Percentiles rank a stretch among this genome's conserved stretches.
These are phyloP conservation scores for Pseudozyma tsukubaensis DNA, from an alignment of 1,284 basidiomycete genomes.

Conservation along the genomic window DNA sequence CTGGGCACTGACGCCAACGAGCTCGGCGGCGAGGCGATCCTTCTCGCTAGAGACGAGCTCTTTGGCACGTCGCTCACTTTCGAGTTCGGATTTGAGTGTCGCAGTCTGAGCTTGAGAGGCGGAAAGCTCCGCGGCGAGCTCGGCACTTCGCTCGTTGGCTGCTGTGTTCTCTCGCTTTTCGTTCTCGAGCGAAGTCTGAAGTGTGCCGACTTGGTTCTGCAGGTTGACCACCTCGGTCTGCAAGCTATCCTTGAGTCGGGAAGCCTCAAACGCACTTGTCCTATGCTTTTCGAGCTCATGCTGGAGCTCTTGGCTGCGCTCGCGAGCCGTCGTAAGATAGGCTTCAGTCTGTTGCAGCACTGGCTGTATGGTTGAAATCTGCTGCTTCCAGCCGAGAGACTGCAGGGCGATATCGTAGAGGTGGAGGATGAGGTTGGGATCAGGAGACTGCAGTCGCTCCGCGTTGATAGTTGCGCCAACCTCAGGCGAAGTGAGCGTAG, in stretches of 20 bases:
- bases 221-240: constrained; percentile 39
- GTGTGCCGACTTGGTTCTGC: constrained; percentile 35
- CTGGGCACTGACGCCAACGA: constrained; percentile 47
- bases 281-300: constrained; percentile 28
- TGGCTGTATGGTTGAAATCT: constrained; percentile 13
- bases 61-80: constrained; percentile 45
- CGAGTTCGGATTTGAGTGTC: constrained; percentile 34
- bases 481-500: constrained; percentile 21
- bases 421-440: constrained; percentile 39
- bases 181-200: constrained; percentile 41
- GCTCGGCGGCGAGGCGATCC: constrained; percentile 44
- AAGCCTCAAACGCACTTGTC: constrained; percentile 12
- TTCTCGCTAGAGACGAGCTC: constrained; percentile 43
- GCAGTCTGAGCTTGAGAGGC: constrained; percentile 40
- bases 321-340: background rate
- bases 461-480: constrained; percentile 10
- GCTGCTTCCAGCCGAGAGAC: constrained; percentile 21
- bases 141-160: constrained; percentile 26
- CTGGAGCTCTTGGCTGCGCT: constrained; percentile 23
- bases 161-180: constrained; percentile 40
- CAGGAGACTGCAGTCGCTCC: constrained; percentile 38
- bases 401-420: constrained; percentile 40
- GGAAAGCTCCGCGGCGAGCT: constrained; percentile 32
- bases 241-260: constrained; percentile 35
- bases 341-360: constrained; percentile 12